phyloP scores from a whole-genome alignment of 108 stramenopile species.

The Fistulifera solaris region DNA sequence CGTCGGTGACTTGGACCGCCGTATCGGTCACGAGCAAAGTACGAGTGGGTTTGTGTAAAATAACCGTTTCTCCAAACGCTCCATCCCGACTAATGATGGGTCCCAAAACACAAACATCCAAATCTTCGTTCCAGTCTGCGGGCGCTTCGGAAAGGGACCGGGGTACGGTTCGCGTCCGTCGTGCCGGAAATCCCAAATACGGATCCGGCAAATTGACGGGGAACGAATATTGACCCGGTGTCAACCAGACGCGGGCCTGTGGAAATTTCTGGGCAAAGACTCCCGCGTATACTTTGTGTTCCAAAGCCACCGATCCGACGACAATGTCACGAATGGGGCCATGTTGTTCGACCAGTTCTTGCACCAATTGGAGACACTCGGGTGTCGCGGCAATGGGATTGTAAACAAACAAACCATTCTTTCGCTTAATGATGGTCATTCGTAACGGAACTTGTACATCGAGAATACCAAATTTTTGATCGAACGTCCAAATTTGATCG shows the following conservation, averaged over 20 bases:
- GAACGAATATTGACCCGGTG: constrained; percentile 84
- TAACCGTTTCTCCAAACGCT: constrained; percentile 89
- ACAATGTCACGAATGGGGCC: constrained; percentile 86
- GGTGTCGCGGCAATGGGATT: constrained; percentile 87
- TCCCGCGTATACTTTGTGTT: constrained; percentile 91
- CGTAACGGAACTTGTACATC: constrained; percentile 91
- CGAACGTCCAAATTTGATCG: constrained; percentile 82
- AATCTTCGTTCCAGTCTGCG: constrained; percentile 55
- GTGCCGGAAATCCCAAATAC: constrained; percentile 75
- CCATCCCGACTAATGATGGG: constrained; percentile 87
- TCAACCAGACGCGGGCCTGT: constrained; percentile 67
- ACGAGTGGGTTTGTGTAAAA: constrained; percentile 74
- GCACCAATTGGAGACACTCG: constrained; percentile 55
- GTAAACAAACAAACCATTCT: constrained; percentile 81
- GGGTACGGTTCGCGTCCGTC: constrained; percentile 50
- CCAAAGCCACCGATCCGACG: constrained; percentile 83
- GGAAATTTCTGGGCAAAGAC: constrained; percentile 86
- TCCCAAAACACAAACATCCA: constrained; percentile 68
- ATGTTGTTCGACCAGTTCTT: constrained; percentile 44
- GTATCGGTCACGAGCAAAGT: constrained; percentile 88
- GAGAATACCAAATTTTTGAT: constrained; percentile 91
- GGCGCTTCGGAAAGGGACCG: constrained; percentile 44
- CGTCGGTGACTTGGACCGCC: constrained; percentile 77
- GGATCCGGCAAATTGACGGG: constrained; percentile 66
- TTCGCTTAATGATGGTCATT: constrained; percentile 74